Conservation (phyloP, 2,329 filamentous ascomycete species). For the Fusarium haematococcum region DNA sequence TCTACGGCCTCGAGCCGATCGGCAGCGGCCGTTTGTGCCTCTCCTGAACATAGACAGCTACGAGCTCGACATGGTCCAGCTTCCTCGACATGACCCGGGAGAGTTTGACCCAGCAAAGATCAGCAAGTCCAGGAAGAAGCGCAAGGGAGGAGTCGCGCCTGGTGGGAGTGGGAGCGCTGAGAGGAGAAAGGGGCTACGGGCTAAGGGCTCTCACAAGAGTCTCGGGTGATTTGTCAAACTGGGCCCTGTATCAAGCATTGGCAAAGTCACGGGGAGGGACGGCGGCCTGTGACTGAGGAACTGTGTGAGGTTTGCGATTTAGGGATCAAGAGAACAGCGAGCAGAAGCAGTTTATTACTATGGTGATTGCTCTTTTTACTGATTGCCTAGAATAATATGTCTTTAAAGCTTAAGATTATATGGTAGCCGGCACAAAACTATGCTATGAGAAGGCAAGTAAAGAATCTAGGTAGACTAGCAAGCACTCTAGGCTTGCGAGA, state of each 20-base stretch:
- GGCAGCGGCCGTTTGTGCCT: background rate
- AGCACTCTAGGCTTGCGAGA: background rate
- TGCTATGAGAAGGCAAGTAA: background rate
- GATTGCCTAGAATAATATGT: background rate
- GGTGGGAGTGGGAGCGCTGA: background rate
- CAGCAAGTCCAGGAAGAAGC: background rate
- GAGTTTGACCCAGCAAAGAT: background rate
- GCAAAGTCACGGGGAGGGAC: background rate
- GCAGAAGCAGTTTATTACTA: background rate
- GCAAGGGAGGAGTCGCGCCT: background rate
- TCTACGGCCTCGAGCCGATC: background rate
- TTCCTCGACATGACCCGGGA: background rate
- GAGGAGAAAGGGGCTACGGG: background rate
- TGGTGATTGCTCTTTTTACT: background rate
- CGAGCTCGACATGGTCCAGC: background rate
- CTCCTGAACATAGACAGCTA: accelerated
- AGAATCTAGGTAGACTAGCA: background rate
- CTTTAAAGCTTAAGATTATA: background rate
- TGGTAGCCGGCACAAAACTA: background rate
- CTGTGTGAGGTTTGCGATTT: background rate
- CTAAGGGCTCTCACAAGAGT: background rate
- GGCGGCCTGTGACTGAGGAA: background rate
- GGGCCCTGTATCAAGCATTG: background rate
- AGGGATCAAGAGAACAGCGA: background rate
- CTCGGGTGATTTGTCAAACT: background rate